phyloP scores from a whole-genome alignment of 176 grass and related monocot species.

The Phoenix roebelenii region DNA sequence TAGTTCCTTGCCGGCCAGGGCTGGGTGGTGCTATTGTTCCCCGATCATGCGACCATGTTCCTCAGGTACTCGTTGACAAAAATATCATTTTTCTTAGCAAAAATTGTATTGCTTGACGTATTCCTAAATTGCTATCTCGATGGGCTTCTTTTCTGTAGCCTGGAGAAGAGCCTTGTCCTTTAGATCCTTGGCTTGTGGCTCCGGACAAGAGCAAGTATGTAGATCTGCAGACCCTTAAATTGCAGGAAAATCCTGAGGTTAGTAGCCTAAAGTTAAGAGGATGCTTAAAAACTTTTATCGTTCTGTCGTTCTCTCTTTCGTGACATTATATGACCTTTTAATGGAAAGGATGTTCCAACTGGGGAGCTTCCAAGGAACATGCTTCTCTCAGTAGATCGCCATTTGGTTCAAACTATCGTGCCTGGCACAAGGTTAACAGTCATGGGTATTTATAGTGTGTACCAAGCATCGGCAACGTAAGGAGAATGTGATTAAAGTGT shows the following conservation, averaged over 20 bases:
- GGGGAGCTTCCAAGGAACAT: constrained; percentile 92
- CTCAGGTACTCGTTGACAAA: constrained; percentile 38
- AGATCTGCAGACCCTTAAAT: constrained; percentile 82
- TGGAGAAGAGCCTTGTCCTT: constrained; percentile 85
- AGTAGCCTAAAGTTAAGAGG: constrained; percentile 2
- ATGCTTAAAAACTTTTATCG: background rate
- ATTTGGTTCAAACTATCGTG: constrained; percentile 93
- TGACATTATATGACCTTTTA: constrained; percentile 7
- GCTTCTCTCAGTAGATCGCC: constrained; percentile 83
- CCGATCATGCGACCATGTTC: constrained; percentile 67
- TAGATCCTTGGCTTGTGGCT: constrained; percentile 87
- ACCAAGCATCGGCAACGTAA: constrained; percentile 75
- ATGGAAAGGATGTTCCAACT: constrained; percentile 79
- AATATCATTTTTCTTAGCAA: background rate
- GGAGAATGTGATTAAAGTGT: constrained; percentile 13
- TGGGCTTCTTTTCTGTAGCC: constrained; percentile 32
- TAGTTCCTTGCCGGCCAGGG: constrained; percentile 68
- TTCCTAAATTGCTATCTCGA: background rate
- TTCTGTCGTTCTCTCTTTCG: background rate
- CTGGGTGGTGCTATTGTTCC: constrained; percentile 89
- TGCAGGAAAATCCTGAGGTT: constrained; percentile 99
- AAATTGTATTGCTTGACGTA: background rate
- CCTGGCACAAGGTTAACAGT: constrained; percentile 89
- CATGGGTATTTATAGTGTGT: constrained; percentile 88
- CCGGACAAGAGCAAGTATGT: constrained; percentile 99